Evolutionary conservation across 805 yeast genomes (phyloP).

Genomic region (Candida adriatica): DNA sequence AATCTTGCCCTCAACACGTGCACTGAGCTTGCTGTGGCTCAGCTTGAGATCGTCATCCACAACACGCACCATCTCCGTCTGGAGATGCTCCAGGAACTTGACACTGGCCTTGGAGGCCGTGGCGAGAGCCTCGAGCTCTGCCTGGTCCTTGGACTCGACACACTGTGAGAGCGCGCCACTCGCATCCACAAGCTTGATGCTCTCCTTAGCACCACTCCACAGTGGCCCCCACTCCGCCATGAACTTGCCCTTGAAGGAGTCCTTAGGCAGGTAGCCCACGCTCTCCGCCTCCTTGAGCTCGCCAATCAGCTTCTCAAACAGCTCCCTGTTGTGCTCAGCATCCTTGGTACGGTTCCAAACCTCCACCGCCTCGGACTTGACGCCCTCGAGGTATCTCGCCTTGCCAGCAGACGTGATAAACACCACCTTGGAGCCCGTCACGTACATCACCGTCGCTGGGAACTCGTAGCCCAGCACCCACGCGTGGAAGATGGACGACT

Average conservation of each 20-base stretch:
- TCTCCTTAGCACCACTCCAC: conserved; percentile 32
- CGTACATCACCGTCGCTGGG: conserved; percentile 76
- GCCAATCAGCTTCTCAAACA: conserved; percentile 50
- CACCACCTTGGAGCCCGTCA: conserved; percentile 51
- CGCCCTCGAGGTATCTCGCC: conserved; percentile 66
- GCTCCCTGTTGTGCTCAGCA: conserved; percentile 59
- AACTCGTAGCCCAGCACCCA: conserved; percentile 95
- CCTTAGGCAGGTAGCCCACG: conserved; percentile 69
- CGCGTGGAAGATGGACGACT: conserved; percentile 77
- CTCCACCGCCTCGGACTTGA: conserved; percentile 40
- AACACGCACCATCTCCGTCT: conserved; percentile 79
- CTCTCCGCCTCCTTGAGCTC: conserved; percentile 38
- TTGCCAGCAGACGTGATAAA: conserved; percentile 79
- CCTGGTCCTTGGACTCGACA: conserved; percentile 72
- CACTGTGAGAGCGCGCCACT: conserved; percentile 46
- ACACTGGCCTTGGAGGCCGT: conserved; percentile 73
- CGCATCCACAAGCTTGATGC: conserved; percentile 44
- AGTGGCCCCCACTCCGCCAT: conserved; percentile 67
- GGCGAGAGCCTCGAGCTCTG: conserved; percentile 58
- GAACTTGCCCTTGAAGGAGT: conserved; percentile 76
- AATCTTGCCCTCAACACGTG: conserved; percentile 71
- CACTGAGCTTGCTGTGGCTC: conserved; percentile 65
- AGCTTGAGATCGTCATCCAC: conserved; percentile 83
- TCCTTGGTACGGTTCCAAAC: conserved; percentile 81
- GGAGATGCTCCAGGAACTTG: conserved; percentile 73